phyloP scores from a whole-genome alignment of 768 basidiomycete genomes.

The Cyathus striatus region DNA sequence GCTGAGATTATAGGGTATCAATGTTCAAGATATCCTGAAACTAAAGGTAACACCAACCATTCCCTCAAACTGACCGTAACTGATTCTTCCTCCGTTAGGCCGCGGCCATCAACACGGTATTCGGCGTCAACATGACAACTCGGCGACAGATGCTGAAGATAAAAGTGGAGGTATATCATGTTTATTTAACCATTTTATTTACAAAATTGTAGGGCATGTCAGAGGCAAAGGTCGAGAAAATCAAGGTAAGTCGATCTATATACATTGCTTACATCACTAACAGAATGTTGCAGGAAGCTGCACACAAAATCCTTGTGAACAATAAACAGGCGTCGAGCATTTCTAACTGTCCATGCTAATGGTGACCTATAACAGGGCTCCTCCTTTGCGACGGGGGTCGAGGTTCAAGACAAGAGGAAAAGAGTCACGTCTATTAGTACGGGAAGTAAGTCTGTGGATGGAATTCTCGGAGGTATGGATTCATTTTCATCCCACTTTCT shows the following conservation, averaged over 20 bases:
- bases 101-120: slow-evolving; percentile 79
- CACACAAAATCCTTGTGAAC: slow-evolving; percentile 76
- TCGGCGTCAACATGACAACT: slow-evolving; percentile 89
- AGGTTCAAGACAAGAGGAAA: slow-evolving; percentile 83
- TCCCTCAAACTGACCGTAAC: no score
- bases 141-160: slow-evolving; percentile 88
- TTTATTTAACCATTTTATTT: slow-evolving; percentile 12
- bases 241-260: slow-evolving; percentile 50
- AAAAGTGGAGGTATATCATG: slow-evolving; percentile 54
- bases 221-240: slow-evolving; percentile 96
- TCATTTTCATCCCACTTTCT: neutral
- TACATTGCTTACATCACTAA: neutral
- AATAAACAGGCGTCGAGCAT: no score
- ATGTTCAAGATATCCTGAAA: slow-evolving; percentile 92
- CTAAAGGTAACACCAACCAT: slow-evolving; percentile 54
- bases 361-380: slow-evolving; percentile 63
- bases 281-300: slow-evolving; percentile 66
- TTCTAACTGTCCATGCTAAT: slow-evolving; percentile 1
- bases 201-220: slow-evolving; percentile 78
- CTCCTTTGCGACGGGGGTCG: slow-evolving; percentile 86
- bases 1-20: slow-evolving; percentile 66
- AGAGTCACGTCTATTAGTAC: slow-evolving; percentile 83
- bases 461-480: slow-evolving; percentile 73
- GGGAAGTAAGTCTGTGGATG: slow-evolving; percentile 88
- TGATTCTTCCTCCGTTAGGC: no score